Base-by-base conservation (phyloP, 768 basidiomycete genomes). In the Strobilomyces dryophilus region DNA sequence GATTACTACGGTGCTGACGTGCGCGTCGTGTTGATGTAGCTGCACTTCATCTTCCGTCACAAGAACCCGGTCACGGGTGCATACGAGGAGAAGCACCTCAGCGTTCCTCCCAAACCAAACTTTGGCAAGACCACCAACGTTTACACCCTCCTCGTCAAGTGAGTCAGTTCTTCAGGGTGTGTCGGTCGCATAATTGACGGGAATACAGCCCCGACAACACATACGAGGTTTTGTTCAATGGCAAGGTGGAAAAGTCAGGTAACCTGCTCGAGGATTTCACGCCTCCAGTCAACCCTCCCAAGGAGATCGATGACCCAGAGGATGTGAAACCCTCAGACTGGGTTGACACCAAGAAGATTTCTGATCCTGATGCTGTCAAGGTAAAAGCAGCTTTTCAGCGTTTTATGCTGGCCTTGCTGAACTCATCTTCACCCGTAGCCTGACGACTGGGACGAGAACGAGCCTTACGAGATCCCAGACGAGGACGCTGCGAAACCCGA, bases 11-110 rank as follows among this genome's bases (percentile, higher is more conserved):
- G 7, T 52, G 26, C 54, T 59, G 46, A 61, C 34, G 24, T 42
- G 27, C 35, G 11, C 45, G 32, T 3, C 41, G 5, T 24, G 24
- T 47, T 37, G 5, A 15, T 17, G 27, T 66, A 95, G 90, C 78
- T 98, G 47, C 97, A 99, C 80, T 98, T 99, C 74, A 99, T 99
- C 75, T 95, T 99, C 92, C 91, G 94, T 64, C 89, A 98, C 80
- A 85, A 87, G 77, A 95, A 84, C 78, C 95, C 97, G 34, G 80
- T 88, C 63, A 92, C 89, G 42, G 92, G 92, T 62, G 92, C 93
- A 65, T 82, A 81, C 59, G 97, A 98, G 74, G 97, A 99, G 83
- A 98, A 99, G 74, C 97, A 99, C 73, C 85, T 98, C 55, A 82
- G 76, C 49, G 67, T 79, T 54, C 78, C 94, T 56, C 95, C 93